Base-by-base conservation (phyloP, 139 green algal species). In the Pleodorina starrii region DNA sequence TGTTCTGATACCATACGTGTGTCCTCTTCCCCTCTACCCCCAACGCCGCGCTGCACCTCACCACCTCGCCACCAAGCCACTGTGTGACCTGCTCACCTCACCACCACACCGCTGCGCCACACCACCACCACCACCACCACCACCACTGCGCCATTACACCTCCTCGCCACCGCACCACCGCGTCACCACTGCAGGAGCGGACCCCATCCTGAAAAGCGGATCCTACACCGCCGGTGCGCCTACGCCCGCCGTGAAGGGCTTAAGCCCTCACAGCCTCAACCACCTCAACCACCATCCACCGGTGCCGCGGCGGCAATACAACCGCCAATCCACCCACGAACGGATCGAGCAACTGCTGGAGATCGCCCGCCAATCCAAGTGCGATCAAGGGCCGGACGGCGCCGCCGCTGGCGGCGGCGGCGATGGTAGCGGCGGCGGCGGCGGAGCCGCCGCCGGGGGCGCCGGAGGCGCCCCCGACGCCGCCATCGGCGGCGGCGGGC, bases 301-400 rank as follows among this genome's bases (percentile, higher is more conserved):
- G n/a, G 74, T 9, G 27, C 46, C 44, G n/a, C 57, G 77, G 21
- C 51, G 44, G 51, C 77, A 72, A 36, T 36, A 38, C 35, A 57
- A 19, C 7, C 81, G 81, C 9, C 81, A 87, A 29, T 60, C 54
- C 17, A 87, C 81, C 0, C 81, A 87, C 60, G 81, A 87, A 4
- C 81, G 81, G 5, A 87, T 87, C 29, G 81, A 87, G 40, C 43
- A 63, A 60, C 60, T 87, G 43, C 40, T 87, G 32, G 36, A 77
- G 43, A 54, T 57, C 3, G 81, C 81, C 1, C 43, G 81, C 17
- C 63, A 86, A 35, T 73, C 63, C 2, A 73, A 19, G 21, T 73
- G 63, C 5, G 63, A 73, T 19, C 27, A 40, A 23, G 21, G 16
- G 21, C 35, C 35, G 35, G 69, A 77, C 27, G 36, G 69, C 35